A percentile compares a stretch with the other conserved stretches of the same genome.
phyloP scores from a whole-genome alignment of 768 basidiomycete species.

The Cubamyces sp. region DNA sequence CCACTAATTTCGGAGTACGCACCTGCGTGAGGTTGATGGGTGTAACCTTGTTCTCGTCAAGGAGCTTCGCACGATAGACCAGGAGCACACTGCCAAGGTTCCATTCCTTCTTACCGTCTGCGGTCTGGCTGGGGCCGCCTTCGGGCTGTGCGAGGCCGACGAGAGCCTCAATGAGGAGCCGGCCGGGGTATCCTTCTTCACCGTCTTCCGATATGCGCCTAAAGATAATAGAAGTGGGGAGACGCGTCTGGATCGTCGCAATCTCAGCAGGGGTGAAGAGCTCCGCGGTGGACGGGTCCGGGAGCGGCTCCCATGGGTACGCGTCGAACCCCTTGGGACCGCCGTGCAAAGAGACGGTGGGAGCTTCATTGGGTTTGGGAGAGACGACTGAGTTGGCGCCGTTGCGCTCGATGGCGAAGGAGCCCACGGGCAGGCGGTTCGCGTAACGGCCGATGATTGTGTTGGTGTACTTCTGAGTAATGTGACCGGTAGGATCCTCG shows the following conservation, averaged over 20 bases:
- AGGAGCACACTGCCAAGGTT: slow-evolving; percentile 68
- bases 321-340: slow-evolving; percentile 70
- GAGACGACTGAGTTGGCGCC: slow-evolving; percentile 53
- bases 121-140: slow-evolving; percentile 32
- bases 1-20: slow-evolving; percentile 20
- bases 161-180: slow-evolving; percentile 54
- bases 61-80: slow-evolving; percentile 71
- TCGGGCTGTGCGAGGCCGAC: slow-evolving; percentile 38
- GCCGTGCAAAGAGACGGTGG: slow-evolving; percentile 71
- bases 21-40: slow-evolving; percentile 81
- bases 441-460: slow-evolving; percentile 74
- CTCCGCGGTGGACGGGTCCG: slow-evolving; percentile 37
- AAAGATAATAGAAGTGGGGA: slow-evolving; percentile 54
- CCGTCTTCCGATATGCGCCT: slow-evolving; percentile 61
- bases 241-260: slow-evolving; percentile 41
- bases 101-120: slow-evolving; percentile 38
- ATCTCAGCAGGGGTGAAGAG: slow-evolving; percentile 65
- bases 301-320: slow-evolving; percentile 53
- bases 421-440: slow-evolving; percentile 69
- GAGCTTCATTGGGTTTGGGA: slow-evolving; percentile 33
- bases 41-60: slow-evolving; percentile 56
- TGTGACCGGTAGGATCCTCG: slow-evolving; percentile 61
- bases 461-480: slow-evolving; percentile 69
- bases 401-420: slow-evolving; percentile 49
- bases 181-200: slow-evolving; percentile 74